phyloP scores from a whole-genome alignment of 2,329 filamentous ascomycete species.

The Atkinsonella hypoxylon region DNA sequence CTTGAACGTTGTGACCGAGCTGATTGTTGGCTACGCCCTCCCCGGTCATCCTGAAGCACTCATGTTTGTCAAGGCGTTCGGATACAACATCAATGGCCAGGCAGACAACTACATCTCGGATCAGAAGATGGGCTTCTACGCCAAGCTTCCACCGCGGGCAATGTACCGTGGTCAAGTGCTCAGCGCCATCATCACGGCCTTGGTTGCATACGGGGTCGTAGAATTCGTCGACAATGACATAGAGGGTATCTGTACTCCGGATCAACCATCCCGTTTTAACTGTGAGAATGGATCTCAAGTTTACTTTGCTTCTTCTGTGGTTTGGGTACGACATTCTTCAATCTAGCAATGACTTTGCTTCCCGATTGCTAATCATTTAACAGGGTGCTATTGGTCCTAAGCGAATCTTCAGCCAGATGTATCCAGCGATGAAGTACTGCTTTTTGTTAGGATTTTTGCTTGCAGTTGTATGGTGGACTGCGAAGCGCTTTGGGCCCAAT shows the following conservation, averaged over 20 bases:
- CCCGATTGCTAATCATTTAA: background rate
- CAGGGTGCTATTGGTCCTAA: slow-evolving; percentile 16
- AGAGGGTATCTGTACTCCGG: slow-evolving; percentile 18
- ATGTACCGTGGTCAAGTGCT: slow-evolving; percentile 28
- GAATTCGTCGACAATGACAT: slow-evolving; percentile 22
- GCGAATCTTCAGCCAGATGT: slow-evolving; percentile 27
- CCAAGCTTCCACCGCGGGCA: slow-evolving; percentile 20
- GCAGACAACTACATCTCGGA: slow-evolving; percentile 26
- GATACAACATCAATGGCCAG: slow-evolving; percentile 30
- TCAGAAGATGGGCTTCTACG: slow-evolving; percentile 23
- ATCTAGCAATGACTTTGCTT: background rate
- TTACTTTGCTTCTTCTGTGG: slow-evolving; percentile 21
- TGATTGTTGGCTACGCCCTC: slow-evolving; percentile 18
- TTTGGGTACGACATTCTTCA: slow-evolving; percentile 12
- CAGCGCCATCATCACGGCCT: slow-evolving; percentile 25
- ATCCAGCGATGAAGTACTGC: slow-evolving; percentile 31
- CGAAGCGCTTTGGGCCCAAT: slow-evolving; percentile 50
- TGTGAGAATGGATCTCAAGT: slow-evolving; percentile 19
- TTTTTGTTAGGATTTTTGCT: slow-evolving; percentile 28
- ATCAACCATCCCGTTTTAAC: slow-evolving; percentile 21
- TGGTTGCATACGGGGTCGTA: slow-evolving; percentile 30
- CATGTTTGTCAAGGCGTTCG: slow-evolving; percentile 40
- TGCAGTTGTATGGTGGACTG: slow-evolving; percentile 33
- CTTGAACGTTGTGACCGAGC: slow-evolving; percentile 37
- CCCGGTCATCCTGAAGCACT: slow-evolving; percentile 22